Percentiles rank a stretch among this genome's conserved stretches.
Conservation (phyloP, 179 eudicot species). For the Carnegiea gigantea region DNA sequence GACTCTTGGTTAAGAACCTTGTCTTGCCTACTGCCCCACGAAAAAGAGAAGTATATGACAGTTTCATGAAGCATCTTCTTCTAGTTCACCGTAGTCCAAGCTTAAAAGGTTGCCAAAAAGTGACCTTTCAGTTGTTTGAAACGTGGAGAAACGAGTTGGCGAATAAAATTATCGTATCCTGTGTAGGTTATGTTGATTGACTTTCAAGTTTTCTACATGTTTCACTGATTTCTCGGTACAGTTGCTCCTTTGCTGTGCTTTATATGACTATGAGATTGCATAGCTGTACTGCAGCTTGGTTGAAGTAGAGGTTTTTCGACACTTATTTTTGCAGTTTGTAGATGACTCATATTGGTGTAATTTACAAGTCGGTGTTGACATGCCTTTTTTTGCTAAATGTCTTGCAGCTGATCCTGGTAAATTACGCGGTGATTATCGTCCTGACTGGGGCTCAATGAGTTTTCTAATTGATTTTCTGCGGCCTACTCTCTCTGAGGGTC, state of each 20-base stretch:
- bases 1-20: background rate
- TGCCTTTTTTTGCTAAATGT: constrained; percentile 9
- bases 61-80: background rate
- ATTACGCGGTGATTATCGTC: constrained; percentile 53
- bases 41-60: background rate
- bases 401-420: constrained; percentile 56
- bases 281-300: background rate
- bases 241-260: background rate
- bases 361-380: constrained; percentile 20
- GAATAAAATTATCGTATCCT: background rate
- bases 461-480: constrained; percentile 79
- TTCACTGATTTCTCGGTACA: background rate
- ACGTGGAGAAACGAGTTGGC: background rate
- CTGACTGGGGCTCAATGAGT: constrained; percentile 94
- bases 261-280: background rate
- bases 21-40: background rate
- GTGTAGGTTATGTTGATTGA: background rate
- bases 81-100: background rate
- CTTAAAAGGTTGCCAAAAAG: background rate
- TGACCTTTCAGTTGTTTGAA: background rate
- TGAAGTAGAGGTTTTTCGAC: constrained; percentile 6
- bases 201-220: background rate
- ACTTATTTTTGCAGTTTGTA: background rate
- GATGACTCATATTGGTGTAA: constrained; percentile 1
- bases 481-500: constrained; percentile 64